Evolutionary conservation across 1,139 yeast genomes (phyloP).

Genomic region (Kodamaea suecica): DNA sequence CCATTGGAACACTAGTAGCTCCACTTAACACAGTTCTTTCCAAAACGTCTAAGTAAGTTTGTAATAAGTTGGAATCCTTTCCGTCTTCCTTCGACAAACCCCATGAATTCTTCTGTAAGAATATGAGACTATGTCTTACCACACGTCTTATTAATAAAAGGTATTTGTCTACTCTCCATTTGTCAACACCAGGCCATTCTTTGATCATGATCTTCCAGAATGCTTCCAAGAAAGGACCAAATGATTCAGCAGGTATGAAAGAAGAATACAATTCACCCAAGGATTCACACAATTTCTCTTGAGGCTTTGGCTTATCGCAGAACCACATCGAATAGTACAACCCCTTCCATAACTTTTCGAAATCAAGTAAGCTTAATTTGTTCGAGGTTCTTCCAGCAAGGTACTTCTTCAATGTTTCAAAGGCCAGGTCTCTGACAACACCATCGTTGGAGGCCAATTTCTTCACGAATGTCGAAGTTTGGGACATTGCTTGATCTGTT

Average conservation of each 20-base stretch:
- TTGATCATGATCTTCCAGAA: conserved; percentile 78
- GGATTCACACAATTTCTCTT: conserved; percentile 74
- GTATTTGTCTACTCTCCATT: conserved; percentile 84
- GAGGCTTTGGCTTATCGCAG: conserved; percentile 89
- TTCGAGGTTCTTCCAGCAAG: conserved; percentile 40
- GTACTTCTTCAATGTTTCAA: conserved; percentile 62
- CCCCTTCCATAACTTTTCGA: conserved; percentile 91
- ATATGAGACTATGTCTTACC: conserved; percentile 60
- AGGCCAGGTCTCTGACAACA: conserved; percentile 70
- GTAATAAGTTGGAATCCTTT: conserved; percentile 40
- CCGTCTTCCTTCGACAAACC: conserved; percentile 5
- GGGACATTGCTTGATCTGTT: conserved; percentile 30
- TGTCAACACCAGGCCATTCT: conserved; percentile 86
- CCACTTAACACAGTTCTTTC: conserved; percentile 47
- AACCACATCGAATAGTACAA: conserved; percentile 94
- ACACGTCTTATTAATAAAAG: conserved; percentile 77
- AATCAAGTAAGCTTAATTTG: conserved; percentile 43
- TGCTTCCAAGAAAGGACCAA: conserved; percentile 58
- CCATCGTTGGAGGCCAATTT: conserved; percentile 82
- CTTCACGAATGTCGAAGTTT: conserved; percentile 56
- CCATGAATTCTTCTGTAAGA: conserved; percentile 59
- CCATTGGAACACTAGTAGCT: conserved; percentile 59
- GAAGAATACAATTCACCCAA: conserved; percentile 62
- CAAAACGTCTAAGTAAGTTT: conserved; percentile 44
- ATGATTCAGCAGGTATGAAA: conserved; percentile 39